These are phyloP conservation scores for Citrus glauca DNA, from an alignment of 345 rosid genomes.

Conservation along the genomic window DNA sequence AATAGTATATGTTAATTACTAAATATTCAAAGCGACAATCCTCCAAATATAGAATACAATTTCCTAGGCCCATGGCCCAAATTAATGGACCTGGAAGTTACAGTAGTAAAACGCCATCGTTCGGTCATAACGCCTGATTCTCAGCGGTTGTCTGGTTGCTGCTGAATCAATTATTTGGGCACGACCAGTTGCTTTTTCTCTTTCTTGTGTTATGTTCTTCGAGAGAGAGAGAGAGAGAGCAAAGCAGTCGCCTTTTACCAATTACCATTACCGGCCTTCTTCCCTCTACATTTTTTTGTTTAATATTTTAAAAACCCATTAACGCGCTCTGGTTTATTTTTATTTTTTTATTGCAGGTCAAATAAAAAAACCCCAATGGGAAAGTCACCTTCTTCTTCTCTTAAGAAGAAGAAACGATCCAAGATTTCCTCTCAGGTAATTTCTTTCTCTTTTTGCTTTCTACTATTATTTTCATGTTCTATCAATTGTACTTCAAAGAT, in stretches of 20 bases:
- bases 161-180: not conserved
- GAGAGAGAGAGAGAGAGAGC: not conserved
- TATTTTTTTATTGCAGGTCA: constrained; percentile 17
- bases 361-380: constrained; percentile 28
- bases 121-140: not conserved
- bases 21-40: fast-evolving
- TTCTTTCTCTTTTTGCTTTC: not conserved
- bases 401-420: constrained; percentile 50
- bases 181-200: not conserved
- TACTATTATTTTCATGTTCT: not conserved
- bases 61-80: not conserved
- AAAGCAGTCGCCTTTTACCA: not conserved
- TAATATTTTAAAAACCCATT: not conserved
- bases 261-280: not conserved
- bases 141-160: not conserved
- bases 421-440: constrained; percentile 43
- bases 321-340: not conserved
- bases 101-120: not conserved
- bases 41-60: too few relatives aligned
- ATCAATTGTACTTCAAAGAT: too few relatives aligned
- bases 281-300: not conserved
- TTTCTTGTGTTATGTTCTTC: not conserved
- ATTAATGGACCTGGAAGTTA: not conserved
- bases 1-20: too few relatives aligned
- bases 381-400: constrained; percentile 36